Percentiles rank a stretch among this genome's conserved stretches.
These are phyloP conservation scores for Aureobasidium melanogenum DNA, from an alignment of 2,329 filamentous ascomycete species.

Conservation along the genomic window DNA sequence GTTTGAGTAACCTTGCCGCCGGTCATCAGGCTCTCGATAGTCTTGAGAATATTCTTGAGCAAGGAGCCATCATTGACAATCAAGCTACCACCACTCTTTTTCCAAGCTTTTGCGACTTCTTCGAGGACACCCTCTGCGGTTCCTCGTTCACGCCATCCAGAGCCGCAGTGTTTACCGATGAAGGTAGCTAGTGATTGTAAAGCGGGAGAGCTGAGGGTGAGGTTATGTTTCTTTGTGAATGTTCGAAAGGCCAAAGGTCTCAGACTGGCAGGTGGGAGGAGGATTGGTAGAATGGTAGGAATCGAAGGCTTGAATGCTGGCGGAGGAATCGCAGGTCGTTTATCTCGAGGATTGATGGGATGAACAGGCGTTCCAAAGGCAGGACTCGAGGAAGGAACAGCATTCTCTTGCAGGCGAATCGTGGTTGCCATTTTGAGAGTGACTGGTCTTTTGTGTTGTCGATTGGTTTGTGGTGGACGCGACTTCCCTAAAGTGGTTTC, in stretches of 20 bases:
- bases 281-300: conserved; percentile 69
- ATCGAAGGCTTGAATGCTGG: conserved; percentile 45
- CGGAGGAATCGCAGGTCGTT: conserved; percentile 29
- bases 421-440: conserved; percentile 19
- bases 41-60: conserved; percentile 74
- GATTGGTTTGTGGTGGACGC: background rate
- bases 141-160: conserved; percentile 92
- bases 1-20: conserved; percentile 61
- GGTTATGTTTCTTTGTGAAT: conserved; percentile 94
- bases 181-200: conserved; percentile 79
- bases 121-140: conserved; percentile 87
- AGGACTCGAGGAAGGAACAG: conserved; percentile 79
- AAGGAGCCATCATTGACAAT: conserved; percentile 73
- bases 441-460: background rate
- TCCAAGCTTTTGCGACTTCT: conserved; percentile 86
- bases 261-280: conserved; percentile 77
- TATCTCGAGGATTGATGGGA: conserved; percentile 48
- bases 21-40: conserved; percentile 77
- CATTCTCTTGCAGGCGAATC: conserved; percentile 21
- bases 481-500: background rate
- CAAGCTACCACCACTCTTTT: conserved; percentile 75
- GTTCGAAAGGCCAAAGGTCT: conserved; percentile 88
- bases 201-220: conserved; percentile 82
- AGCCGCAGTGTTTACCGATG: conserved; percentile 87
- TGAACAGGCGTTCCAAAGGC: conserved; percentile 82